phyloP scores from a whole-genome alignment of 2,329 filamentous ascomycete genomes.

The Phyllachora maydis region DNA sequence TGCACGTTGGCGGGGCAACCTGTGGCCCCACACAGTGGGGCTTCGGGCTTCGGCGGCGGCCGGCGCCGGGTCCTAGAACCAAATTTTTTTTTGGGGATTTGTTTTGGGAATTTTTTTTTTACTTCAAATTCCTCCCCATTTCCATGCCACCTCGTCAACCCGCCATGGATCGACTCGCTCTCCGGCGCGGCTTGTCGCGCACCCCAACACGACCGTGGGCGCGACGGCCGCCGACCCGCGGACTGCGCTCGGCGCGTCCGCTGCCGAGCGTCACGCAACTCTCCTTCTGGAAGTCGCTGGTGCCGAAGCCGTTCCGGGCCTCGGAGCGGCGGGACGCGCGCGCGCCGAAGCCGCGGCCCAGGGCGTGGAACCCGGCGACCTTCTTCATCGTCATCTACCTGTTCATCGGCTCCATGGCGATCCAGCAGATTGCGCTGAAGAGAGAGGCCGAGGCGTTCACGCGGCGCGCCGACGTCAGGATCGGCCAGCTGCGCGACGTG shows the following conservation, averaged over 20 bases:
- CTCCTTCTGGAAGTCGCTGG: slow-evolving; percentile 52
- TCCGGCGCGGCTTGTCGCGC: slow-evolving; percentile 1
- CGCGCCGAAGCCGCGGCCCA: slow-evolving; percentile 22
- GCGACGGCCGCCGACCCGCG: no score
- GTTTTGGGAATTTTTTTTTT: no score
- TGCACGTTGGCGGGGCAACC: no score
- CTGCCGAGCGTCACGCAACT: no score
- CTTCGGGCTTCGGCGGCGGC: no score
- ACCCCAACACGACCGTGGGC: not conserved
- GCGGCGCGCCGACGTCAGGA: slow-evolving; percentile 59
- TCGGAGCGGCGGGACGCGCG: slow-evolving; percentile 9
- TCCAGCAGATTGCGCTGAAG: slow-evolving; percentile 70
- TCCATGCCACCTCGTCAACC: no score
- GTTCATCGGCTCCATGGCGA: slow-evolving; percentile 86
- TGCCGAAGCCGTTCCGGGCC: slow-evolving; percentile 44
- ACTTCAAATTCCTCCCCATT: no score
- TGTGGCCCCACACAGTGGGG: no score
- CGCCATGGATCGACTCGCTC: slow-evolving; percentile 2
- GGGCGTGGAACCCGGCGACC: slow-evolving; percentile 61
- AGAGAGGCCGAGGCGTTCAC: slow-evolving; percentile 54
- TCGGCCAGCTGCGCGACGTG: slow-evolving; percentile 56
- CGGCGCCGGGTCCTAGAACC: no score
- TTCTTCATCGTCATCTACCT: slow-evolving; percentile 69
- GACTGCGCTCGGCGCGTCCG: no score
- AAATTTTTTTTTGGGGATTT: no score